Base-by-base conservation (phyloP, 1,284 basidiomycete species). In the Ganoderma lucidum region DNA sequence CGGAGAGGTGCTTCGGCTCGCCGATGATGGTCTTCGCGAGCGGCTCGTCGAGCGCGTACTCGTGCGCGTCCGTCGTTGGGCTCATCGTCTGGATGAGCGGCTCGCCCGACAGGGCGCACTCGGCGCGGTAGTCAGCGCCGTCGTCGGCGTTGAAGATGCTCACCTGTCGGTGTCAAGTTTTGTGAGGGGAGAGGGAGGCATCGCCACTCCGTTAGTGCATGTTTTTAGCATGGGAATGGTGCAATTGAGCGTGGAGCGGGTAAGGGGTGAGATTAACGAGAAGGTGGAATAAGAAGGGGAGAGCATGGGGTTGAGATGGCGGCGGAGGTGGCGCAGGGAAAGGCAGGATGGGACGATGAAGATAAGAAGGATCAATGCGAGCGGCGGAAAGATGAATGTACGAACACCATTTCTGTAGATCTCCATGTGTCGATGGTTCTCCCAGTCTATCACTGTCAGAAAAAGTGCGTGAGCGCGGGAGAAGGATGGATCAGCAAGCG, bases 401-500 rank as follows among this genome's bases (percentile, higher is more conserved):
- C 84, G 64, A 63, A 86, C 87, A 14, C 83, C 83, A 68, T 83
- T 85, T 71, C 82, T 83, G 75, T 86, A 85, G 23, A 89, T 85
- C 73, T 88, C 87, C 10, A 84, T 75, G 74, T 87, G 86, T 44
- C 84, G 82, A 76, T 88, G 84, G 4, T 84, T 81, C 68, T 84
- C 81, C 87, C 87, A 89, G 70, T 88, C 85, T 63, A 89, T 83
- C 28, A 88, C 88, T 87, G 53, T 58, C n/a, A 19, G 41, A 60
- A 60, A 51, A n/a, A 51, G 48, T 39, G 58, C 15, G 30, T 32
- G 59, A 14, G 37, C 59, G 32, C 66, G 58, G 44, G 28, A 61
- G 37, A 63, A 63, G 60, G 58, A 19, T 30, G 51, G 63, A 53
- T 45, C 44, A 48, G 45, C 45, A 44, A 37, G 62, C 62, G 23